Evolutionary conservation across 2,329 filamentous ascomycete genomes (phyloP), one percentile per base, ranked within the genome.

Genomic region (Aspergillus chevalieri): DNA sequence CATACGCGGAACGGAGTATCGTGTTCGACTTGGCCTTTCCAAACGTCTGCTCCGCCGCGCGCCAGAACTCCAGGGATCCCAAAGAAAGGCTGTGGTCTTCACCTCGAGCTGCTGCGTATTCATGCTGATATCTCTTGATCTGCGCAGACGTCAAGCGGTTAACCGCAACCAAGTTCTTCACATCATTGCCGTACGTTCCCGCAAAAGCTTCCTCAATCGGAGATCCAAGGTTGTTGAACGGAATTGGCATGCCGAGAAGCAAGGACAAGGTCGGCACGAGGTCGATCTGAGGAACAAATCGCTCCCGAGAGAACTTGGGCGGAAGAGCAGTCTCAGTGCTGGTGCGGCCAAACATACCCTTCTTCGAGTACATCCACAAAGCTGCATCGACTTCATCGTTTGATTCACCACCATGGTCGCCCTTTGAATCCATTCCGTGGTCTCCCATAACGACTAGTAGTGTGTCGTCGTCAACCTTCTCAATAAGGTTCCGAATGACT

Each of bases 281-380:
- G 66, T 98, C 93, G 57, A 98, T 98, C 70, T 98, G 93, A 52
- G 75, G 77, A 6, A 86, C 76, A n/a, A 87, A 84, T 64, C 60
- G 79, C 19, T 84, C 80, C 66, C 93, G 94, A 38, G 91, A 90
- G 19, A 80, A 88, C 44, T 57, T 66, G 1, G 82, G 81, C 5
- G 81, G 80, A n/a, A 75, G 72, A 12, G 71, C 65, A 56, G 78
- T 79, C 5, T 82, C 79, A 3, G 81, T 73, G 44, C 81, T 77
- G 1, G 82, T 87, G 36, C 90, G 84, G 14, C 93, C 93, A 68
- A 98, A 98, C 8, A 88, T 69, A 0, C 84, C 83, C 58, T 82
- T 85, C 68, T 91, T 95, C 1, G 93, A 95, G 68, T 97, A 98
- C 90, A 98, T 95, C 92, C 93, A 98, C 43, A 98, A 70, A 2